Conservation (phyloP, 345 rosid genomes). For the Brassica incana region DNA sequence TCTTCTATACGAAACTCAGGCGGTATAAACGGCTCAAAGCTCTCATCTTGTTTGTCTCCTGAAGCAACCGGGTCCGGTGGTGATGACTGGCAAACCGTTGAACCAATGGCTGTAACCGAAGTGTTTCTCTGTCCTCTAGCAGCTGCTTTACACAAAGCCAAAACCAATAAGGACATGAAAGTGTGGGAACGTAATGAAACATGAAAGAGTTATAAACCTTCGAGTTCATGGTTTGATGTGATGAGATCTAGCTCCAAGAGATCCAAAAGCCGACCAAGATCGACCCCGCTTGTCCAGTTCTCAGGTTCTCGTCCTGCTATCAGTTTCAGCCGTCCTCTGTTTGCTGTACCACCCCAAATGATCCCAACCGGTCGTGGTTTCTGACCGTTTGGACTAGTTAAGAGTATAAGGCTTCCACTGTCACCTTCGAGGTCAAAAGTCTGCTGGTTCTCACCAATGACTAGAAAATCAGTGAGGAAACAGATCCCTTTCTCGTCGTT, state of each 20-base stretch:
- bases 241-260: slow-evolving; percentile 77
- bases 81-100: slow-evolving; percentile 74
- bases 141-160: slow-evolving; percentile 43
- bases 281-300: slow-evolving; percentile 86
- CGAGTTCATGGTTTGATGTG: slow-evolving; percentile 59
- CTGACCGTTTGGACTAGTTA: slow-evolving; percentile 52
- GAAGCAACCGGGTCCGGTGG: slow-evolving; percentile 48
- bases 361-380: slow-evolving; percentile 78
- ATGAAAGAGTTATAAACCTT: slow-evolving; percentile 39
- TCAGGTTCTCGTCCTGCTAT: slow-evolving; percentile 74
- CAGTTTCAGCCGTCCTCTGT: slow-evolving; percentile 69
- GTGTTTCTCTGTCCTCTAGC: slow-evolving; percentile 64
- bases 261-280: slow-evolving; percentile 81
- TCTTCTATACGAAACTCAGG: slow-evolving; percentile 51
- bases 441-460: slow-evolving; percentile 75
- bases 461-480: slow-evolving; percentile 80
- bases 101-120: slow-evolving; percentile 62
- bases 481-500: slow-evolving; percentile 87
- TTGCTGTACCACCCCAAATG: slow-evolving; percentile 88
- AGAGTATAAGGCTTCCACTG: slow-evolving; percentile 72
- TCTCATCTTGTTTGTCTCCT: slow-evolving; percentile 56
- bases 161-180: neutral
- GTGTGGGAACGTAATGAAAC: neutral
- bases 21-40: slow-evolving; percentile 55
- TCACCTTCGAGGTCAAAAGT: slow-evolving; percentile 86